These are phyloP conservation scores for Physocladia obscura DNA, from an alignment of 192 early-diverging fungal genomes.

Conservation along the genomic window DNA sequence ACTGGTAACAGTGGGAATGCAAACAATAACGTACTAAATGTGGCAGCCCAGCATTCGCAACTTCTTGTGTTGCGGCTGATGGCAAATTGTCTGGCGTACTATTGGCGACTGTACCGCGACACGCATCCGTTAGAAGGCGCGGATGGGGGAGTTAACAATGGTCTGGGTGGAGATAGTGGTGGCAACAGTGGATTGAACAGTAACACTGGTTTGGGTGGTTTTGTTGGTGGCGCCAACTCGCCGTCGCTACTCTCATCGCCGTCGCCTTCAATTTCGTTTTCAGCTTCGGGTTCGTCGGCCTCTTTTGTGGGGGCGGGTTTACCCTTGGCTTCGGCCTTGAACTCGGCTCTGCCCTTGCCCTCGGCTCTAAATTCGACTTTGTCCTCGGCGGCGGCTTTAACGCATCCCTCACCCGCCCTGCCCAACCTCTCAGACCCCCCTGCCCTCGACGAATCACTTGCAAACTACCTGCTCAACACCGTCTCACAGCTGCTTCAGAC, in stretches of 20 bases:
- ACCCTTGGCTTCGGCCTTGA: neutral
- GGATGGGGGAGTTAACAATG: too few relatives aligned
- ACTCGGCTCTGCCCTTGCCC: neutral
- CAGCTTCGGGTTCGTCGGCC: too few relatives aligned
- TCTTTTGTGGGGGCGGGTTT: too few relatives aligned
- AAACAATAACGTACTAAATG: too few relatives aligned
- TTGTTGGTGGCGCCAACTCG: too few relatives aligned
- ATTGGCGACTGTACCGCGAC: constrained; percentile 75
- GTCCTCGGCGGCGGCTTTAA: neutral
- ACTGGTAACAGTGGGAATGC: too few relatives aligned
- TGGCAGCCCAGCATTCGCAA: constrained; percentile 73
- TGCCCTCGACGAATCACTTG: constrained; percentile 70
- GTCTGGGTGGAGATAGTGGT: too few relatives aligned
- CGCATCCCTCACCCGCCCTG: neutral
- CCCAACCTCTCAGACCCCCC: constrained; percentile 63
- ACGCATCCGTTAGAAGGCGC: neutral
- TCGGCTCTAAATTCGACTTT: neutral
- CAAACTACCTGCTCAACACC: constrained; percentile 63
- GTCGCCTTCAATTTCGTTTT: too few relatives aligned
- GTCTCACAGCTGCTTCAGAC: constrained; percentile 68
- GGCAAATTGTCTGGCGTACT: constrained; percentile 79
- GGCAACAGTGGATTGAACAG: too few relatives aligned
- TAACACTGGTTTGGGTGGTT: too few relatives aligned
- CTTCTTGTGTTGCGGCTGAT: constrained; percentile 79
- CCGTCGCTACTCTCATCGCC: too few relatives aligned